These are phyloP conservation scores for Schizophyllum commune DNA, from an alignment of 1,284 basidiomycete species.

Conservation along the genomic window DNA sequence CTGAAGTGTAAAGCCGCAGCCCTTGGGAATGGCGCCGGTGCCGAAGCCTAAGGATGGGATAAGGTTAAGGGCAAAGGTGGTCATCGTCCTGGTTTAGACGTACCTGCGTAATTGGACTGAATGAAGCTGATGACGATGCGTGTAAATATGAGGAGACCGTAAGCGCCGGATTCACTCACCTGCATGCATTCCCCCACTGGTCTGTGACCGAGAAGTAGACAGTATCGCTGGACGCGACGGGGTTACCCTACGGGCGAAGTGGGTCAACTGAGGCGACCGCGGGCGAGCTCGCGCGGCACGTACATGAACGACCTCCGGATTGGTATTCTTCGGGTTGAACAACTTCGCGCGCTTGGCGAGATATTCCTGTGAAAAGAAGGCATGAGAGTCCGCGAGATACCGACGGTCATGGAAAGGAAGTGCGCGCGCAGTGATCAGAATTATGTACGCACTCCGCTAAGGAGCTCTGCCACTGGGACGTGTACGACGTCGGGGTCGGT, in stretches of 20 bases:
- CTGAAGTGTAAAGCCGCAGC: slow-evolving; percentile 93
- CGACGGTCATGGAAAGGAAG: not conserved
- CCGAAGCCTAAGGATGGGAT: slow-evolving; percentile 50
- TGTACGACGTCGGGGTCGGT: slow-evolving; percentile 75
- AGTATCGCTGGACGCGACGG: slow-evolving; percentile 80
- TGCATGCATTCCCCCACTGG: slow-evolving; percentile 86
- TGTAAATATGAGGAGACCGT: too few species aligned
- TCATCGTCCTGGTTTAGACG: slow-evolving; percentile 12
- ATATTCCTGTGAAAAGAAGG: slow-evolving; percentile 51
- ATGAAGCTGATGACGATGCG: slow-evolving; percentile 58
- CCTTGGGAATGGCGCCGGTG: slow-evolving; percentile 82
- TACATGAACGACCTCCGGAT: slow-evolving; percentile 63
- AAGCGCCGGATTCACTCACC: too few species aligned
- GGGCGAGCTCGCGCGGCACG: slow-evolving; percentile 11
- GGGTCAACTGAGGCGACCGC: not conserved
- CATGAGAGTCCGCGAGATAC: not conserved
- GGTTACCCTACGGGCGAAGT: slow-evolving; percentile 54
- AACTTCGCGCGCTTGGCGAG: slow-evolving; percentile 73
- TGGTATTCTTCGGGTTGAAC: slow-evolving; percentile 65
- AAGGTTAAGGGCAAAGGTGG: not conserved
- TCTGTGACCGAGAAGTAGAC: slow-evolving; percentile 92
- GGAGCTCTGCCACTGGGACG: slow-evolving; percentile 70
- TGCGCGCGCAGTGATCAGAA: too few species aligned
- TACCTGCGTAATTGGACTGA: slow-evolving; percentile 84
- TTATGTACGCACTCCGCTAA: slow-evolving; percentile 57